These are phyloP conservation scores for Cocos nucifera DNA, from an alignment of 176 grass and related monocot species.

Conservation along the genomic window DNA sequence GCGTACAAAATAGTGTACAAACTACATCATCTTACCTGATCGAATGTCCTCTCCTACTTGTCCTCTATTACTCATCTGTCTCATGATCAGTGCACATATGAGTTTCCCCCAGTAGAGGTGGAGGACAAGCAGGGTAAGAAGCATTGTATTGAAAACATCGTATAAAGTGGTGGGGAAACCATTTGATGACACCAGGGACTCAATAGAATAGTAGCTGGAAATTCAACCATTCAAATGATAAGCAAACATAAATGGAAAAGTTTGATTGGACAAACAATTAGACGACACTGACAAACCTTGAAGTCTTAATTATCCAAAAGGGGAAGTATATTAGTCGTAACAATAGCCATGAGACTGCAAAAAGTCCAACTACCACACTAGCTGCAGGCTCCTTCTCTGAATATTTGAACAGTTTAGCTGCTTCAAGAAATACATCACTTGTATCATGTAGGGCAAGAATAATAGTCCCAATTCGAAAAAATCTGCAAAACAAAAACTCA, in stretches of 20 bases:
- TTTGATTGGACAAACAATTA: neutral
- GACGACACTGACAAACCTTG: conserved; percentile 51
- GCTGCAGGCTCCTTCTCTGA: conserved; percentile 79
- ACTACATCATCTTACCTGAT: conserved; percentile 38
- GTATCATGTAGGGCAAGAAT: conserved; percentile 94
- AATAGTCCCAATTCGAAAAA: conserved; percentile 82
- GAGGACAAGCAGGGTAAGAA: conserved; percentile 87
- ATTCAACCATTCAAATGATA: conserved; percentile 12
- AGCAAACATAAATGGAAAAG: neutral
- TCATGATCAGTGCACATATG: conserved; percentile 90
- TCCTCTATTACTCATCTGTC: conserved; percentile 83
- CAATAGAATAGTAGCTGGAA: conserved; percentile 57
- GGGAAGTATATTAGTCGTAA: conserved; percentile 93
- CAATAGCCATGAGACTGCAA: conserved; percentile 82
- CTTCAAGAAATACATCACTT: conserved; percentile 89
- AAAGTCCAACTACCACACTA: conserved; percentile 85
- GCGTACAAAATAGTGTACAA: too few species aligned
- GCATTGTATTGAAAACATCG: conserved; percentile 94
- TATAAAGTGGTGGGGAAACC: conserved; percentile 70
- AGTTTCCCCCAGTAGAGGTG: conserved; percentile 98
- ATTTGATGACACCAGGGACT: conserved; percentile 29
- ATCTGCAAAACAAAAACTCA: conserved; percentile 36
- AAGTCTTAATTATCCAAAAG: conserved; percentile 96
- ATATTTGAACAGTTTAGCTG: conserved; percentile 96
- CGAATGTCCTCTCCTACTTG: conserved; percentile 89